Base-by-base conservation (phyloP, 106 monocot species). In the Iris macrosiphon region DNA sequence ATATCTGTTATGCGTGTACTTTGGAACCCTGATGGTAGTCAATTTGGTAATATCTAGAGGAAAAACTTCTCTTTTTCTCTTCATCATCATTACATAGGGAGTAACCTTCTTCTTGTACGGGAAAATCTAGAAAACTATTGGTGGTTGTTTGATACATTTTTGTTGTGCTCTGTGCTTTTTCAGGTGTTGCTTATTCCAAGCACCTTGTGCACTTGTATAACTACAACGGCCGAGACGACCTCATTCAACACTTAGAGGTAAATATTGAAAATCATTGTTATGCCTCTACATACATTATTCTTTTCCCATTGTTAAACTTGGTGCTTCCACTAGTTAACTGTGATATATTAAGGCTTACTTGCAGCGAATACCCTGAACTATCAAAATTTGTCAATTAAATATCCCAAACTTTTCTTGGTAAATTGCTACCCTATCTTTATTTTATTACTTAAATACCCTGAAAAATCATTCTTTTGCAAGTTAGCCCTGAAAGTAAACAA, bases 181-280 rank as follows among this genome's bases (percentile, higher is more conserved):
- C 45, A 78, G 77, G 54, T 39, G 65, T 78, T 71, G 71, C 66
- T 43, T 72, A 72, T 48, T 72, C 72, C 46, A 72, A 85, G 62
- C 79, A 85, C 34, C 62, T 85, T 60, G 80, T 85, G 40, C 85
- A 85, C 32, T 30, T 78, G 62, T 78, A 67, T 54, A 66, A 30
- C 39, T 80, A 60, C 33, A 65, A 72, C 57, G 64, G 75, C 41
- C 62, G 74, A 15, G 79, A 69, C 26, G 69, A 73, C 30, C 50
- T 74, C 23, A 37, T 25, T 37, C 59, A 41, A 25, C 55, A 59
- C 40, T 34, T 86, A 52, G 85, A 82, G 76, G 82, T 81, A 46
- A 43, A 37, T 12, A 51, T 32, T 43, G 7, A 21, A 14, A 17
- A 55, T 37, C 13, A 37, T 37, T 35, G 17, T 25, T 56, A 32